These are phyloP conservation scores for Tuber borchii DNA, from an alignment of 495 filamentous ascomycete species.

Conservation along the genomic window DNA sequence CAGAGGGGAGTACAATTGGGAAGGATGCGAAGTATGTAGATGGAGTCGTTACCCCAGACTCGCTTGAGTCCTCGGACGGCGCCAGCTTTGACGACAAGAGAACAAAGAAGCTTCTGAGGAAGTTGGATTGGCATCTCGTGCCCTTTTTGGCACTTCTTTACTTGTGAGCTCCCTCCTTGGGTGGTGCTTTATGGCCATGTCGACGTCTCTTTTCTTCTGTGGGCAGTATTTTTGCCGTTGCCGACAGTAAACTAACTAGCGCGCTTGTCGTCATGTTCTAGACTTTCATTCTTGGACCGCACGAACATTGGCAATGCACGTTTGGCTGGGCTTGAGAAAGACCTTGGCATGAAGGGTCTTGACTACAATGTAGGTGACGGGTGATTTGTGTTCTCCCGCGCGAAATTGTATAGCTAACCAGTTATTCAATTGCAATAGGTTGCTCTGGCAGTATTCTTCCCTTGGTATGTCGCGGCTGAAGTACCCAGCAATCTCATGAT, in stretches of 20 bases:
- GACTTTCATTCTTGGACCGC: constrained; percentile 50
- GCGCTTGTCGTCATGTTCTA: constrained; percentile 12
- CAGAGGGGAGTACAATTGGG: constrained; percentile 5
- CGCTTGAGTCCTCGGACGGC: constrained; percentile 25
- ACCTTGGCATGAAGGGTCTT: constrained; percentile 54
- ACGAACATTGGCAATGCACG: constrained; percentile 73
- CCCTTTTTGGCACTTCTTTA: constrained; percentile 53
- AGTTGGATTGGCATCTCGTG: constrained; percentile 50
- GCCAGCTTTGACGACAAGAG: constrained; percentile 32
- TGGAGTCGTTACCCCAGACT: constrained; percentile 23
- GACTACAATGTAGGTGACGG: constrained; percentile 52
- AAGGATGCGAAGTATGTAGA: constrained; percentile 11
- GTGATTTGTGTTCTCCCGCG: background rate
- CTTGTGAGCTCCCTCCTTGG: constrained; percentile 40
- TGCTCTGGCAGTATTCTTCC: constrained; percentile 60
- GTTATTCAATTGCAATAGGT: constrained; percentile 47
- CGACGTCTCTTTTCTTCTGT: constrained; percentile 8
- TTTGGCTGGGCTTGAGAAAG: constrained; percentile 54
- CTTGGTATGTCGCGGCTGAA: constrained; percentile 61
- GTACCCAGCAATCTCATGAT: constrained; percentile 61
- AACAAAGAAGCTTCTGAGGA: constrained; percentile 48
- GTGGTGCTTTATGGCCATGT: constrained; percentile 24
- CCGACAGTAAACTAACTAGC: constrained; percentile 19
- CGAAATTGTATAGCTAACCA: background rate
- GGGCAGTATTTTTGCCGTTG: constrained; percentile 25